These are phyloP conservation scores for Boletus subparvulus DNA, from an alignment of 768 basidiomycete genomes.

Conservation along the genomic window DNA sequence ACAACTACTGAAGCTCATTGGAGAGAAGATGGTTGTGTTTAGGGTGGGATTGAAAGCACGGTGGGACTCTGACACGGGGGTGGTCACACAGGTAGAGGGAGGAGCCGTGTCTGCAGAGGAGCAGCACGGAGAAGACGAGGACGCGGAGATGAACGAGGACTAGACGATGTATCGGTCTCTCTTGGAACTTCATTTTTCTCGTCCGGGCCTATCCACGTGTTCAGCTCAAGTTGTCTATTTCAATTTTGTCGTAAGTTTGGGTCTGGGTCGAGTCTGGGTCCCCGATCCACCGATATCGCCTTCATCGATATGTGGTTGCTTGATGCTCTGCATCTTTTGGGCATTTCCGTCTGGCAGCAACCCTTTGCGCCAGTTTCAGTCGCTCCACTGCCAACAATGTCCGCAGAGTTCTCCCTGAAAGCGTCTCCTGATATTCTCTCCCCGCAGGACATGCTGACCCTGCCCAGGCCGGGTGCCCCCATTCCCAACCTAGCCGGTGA, in stretches of 20 bases:
- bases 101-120: constrained; percentile 39
- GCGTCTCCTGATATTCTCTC: constrained; percentile 60
- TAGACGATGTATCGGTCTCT: constrained; percentile 6
- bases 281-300: constrained; percentile 3
- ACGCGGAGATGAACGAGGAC: constrained; percentile 55
- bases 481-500: constrained; percentile 69
- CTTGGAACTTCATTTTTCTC: background rate
- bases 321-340: constrained; percentile 44
- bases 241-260: background rate
- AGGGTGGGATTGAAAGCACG: constrained; percentile 65
- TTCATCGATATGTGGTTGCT: constrained; percentile 45
- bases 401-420: constrained; percentile 55
- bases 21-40: constrained; percentile 86
- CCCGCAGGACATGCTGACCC: constrained; percentile 67
- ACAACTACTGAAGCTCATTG: constrained; percentile 88
- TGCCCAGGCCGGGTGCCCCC: constrained; percentile 65
- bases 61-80: constrained; percentile 70
- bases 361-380: constrained; percentile 33
- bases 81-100: constrained; percentile 59
- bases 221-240: background rate
- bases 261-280: too few relatives aligned
- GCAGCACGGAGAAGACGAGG: constrained; percentile 35
- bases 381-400: constrained; percentile 26
- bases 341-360: constrained; percentile 50
- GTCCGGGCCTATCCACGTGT: too few relatives aligned